These are phyloP conservation scores for Trichoderma breve DNA, from an alignment of 2,329 filamentous ascomycete species.

Conservation along the genomic window DNA sequence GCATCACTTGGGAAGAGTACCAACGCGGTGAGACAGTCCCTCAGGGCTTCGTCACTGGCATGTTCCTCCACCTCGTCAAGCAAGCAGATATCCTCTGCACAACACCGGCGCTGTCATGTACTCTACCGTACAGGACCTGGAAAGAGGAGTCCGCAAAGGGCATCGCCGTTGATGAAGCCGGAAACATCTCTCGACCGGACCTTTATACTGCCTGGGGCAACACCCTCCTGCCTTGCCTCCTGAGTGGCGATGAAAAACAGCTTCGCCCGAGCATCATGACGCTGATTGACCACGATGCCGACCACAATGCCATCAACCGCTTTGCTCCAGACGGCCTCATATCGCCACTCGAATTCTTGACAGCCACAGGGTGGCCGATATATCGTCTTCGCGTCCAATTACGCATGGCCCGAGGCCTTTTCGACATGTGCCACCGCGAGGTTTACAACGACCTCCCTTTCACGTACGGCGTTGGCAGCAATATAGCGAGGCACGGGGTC, in stretches of 20 bases:
- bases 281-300: no score
- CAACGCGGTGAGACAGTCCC: not conserved
- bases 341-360: not conserved
- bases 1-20: not conserved
- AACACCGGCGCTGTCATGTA: fast-evolving
- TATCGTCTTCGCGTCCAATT: not conserved
- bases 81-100: not conserved
- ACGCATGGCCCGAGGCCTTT: not conserved
- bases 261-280: not conserved
- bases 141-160: fast-evolving
- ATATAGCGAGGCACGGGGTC: not conserved
- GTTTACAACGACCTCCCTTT: slow-evolving; percentile 22
- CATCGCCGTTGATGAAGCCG: not conserved
- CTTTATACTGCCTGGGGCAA: not conserved
- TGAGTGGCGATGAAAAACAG: not conserved
- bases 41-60: no score
- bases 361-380: not conserved
- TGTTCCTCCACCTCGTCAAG: not conserved
- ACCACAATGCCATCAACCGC: not conserved
- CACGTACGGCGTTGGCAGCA: slow-evolving; percentile 15
- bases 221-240: not conserved
- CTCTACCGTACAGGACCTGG: fast-evolving
- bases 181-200: not conserved
- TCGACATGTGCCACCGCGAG: slow-evolving; percentile 21
- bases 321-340: not conserved